Conservation (phyloP, 2,329 filamentous ascomycete species). For the Fusarium sp. region DNA sequence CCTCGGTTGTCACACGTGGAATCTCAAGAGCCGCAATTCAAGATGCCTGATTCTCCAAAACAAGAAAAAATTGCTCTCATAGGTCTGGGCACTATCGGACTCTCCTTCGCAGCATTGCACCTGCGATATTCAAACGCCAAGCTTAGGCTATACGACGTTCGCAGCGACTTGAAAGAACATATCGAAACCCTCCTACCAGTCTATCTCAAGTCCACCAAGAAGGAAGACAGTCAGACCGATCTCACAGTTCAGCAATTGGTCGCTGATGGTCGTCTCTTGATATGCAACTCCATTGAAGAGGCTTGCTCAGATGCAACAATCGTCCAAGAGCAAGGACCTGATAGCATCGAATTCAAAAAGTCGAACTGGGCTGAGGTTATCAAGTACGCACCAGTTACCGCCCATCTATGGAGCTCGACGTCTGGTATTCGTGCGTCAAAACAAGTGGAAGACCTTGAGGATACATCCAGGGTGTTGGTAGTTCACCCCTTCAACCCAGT, state of each 20-base stretch:
- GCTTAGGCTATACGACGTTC: slow-evolving; percentile 25
- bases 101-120: slow-evolving; percentile 32
- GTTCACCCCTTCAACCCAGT: slow-evolving; percentile 39
- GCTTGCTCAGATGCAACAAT: slow-evolving; percentile 22
- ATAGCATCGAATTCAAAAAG: slow-evolving; percentile 35
- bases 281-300: slow-evolving; percentile 27
- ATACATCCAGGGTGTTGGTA: slow-evolving; percentile 23
- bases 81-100: slow-evolving; percentile 29
- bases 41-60: background rate
- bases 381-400: background rate
- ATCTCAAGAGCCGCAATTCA: too few relatives aligned
- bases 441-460: slow-evolving; percentile 24
- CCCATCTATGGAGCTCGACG: slow-evolving; percentile 35
- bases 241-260: background rate
- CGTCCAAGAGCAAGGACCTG: slow-evolving; percentile 38
- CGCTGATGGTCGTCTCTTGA: slow-evolving; percentile 2
- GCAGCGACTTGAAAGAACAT: slow-evolving; percentile 28
- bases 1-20: too few relatives aligned
- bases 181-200: slow-evolving; percentile 24
- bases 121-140: slow-evolving; percentile 29
- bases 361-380: slow-evolving; percentile 25
- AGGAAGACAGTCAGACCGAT: background rate
- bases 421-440: slow-evolving; percentile 32
- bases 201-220: slow-evolving; percentile 20
- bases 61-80: slow-evolving; percentile 34